phyloP scores from a whole-genome alignment of 2,329 filamentous ascomycete species.

The Pseudopyrenochaeta lycopersici region DNA sequence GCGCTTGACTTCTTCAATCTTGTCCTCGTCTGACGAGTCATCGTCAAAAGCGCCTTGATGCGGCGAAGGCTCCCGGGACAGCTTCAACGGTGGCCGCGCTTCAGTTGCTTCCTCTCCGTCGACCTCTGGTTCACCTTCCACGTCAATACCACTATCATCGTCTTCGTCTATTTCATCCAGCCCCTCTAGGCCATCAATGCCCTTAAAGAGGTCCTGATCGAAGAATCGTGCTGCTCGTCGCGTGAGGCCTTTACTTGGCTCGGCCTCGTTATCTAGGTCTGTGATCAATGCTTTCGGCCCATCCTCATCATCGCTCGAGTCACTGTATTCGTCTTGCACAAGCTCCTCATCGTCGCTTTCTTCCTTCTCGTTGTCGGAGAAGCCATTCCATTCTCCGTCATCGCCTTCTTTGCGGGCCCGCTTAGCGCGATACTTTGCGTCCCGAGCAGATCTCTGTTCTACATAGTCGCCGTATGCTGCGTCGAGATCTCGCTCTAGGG shows the following conservation, averaged over 20 bases:
- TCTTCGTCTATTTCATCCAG: constrained; percentile 53
- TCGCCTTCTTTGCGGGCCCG: constrained; percentile 84
- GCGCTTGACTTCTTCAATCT: constrained; percentile 71
- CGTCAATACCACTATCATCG: constrained; percentile 51
- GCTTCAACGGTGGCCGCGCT: constrained; percentile 21
- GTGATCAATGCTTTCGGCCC: constrained; percentile 65
- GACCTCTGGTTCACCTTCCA: constrained; percentile 44
- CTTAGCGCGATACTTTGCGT: constrained; percentile 91
- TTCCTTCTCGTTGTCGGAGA: constrained; percentile 72
- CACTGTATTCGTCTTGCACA: constrained; percentile 68
- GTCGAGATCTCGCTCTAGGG: constrained; percentile 85
- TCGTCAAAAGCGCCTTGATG: constrained; percentile 38
- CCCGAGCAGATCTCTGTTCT: constrained; percentile 77
- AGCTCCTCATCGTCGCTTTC: constrained; percentile 66
- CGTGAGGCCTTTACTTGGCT: constrained; percentile 71
- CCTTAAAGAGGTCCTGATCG: constrained; percentile 92
- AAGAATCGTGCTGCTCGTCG: constrained; percentile 90
- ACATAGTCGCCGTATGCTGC: constrained; percentile 86
- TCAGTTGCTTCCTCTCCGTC: constrained; percentile 18
- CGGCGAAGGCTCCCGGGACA: constrained; percentile 26
- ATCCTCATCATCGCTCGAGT: constrained; percentile 67
- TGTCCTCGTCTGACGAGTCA: constrained; percentile 50
- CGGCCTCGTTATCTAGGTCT: constrained; percentile 66
- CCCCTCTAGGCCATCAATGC: constrained; percentile 73
- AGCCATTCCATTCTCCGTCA: constrained; percentile 81